Evolutionary conservation across 2,329 filamentous ascomycete genomes (phyloP).

Genomic region (Neoscytalidium dimidiatum): DNA sequence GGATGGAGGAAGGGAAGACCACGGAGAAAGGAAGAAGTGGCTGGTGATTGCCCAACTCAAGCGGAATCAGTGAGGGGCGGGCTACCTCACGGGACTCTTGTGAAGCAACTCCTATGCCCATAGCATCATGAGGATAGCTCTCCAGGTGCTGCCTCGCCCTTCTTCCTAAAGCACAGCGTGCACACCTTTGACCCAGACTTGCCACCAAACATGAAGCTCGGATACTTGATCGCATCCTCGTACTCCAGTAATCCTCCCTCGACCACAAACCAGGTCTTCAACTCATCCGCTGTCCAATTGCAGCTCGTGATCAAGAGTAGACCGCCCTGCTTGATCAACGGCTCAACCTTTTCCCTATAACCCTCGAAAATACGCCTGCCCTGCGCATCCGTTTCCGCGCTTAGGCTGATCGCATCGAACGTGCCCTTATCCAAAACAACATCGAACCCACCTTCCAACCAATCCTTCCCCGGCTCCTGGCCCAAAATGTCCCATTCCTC

Average conservation of each 20-base stretch:
- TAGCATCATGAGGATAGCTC: neutral
- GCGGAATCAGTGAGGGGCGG: constrained; percentile 19
- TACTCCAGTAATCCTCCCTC: constrained; percentile 55
- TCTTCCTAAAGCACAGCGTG: constrained; percentile 75
- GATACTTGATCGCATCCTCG: constrained; percentile 74
- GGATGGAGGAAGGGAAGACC: constrained; percentile 64
- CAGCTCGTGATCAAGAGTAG: constrained; percentile 89
- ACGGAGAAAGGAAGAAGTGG: constrained; percentile 68
- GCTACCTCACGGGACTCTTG: neutral
- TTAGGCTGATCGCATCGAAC: constrained; percentile 91
- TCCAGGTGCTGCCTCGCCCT: constrained; percentile 17
- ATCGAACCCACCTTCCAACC: constrained; percentile 69
- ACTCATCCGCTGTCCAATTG: constrained; percentile 94
- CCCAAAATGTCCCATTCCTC: constrained; percentile 55
- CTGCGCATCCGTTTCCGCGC: constrained; percentile 52
- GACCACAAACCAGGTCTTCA: constrained; percentile 74
- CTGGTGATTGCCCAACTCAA: constrained; percentile 57
- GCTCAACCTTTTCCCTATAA: constrained; percentile 70
- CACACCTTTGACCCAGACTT: constrained; percentile 86
- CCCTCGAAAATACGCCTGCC: constrained; percentile 69
- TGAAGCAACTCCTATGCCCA: neutral
- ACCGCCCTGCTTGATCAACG: constrained; percentile 69
- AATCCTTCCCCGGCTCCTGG: constrained; percentile 52
- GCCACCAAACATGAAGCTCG: constrained; percentile 85
- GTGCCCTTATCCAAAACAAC: constrained; percentile 97